These are phyloP conservation scores for Ophiostoma piceae DNA, from an alignment of 2,329 filamentous ascomycete species.

Conservation along the genomic window DNA sequence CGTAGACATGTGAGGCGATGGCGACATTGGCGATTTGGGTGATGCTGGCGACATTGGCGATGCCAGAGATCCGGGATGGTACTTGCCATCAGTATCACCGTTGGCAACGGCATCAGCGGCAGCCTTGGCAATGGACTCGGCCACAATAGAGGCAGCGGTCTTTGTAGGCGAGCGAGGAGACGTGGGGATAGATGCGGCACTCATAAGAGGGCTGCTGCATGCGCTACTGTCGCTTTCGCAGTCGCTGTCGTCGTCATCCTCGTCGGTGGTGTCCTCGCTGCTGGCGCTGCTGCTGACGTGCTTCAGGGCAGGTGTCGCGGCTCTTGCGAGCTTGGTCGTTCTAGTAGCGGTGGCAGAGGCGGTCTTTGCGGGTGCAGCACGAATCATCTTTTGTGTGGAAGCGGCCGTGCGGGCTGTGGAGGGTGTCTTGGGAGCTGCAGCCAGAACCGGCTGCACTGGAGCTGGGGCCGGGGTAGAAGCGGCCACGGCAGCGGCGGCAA, in stretches of 20 bases:
- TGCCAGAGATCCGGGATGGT: conserved; percentile 17
- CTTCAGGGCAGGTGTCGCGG: background rate
- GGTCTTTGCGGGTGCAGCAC: background rate
- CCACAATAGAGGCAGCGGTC: conserved; percentile 24
- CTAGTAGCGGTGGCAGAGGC: background rate
- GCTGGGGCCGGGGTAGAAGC: background rate
- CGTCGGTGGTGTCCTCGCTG: conserved; percentile 11
- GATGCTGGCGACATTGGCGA: background rate
- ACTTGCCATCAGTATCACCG: conserved; percentile 18
- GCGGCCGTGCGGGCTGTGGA: background rate
- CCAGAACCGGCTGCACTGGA: background rate
- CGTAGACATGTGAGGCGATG: background rate
- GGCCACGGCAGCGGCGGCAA: background rate
- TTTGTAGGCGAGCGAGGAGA: conserved; percentile 34
- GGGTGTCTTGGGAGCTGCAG: background rate
- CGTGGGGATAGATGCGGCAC: conserved; percentile 20
- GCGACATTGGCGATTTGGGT: no score
- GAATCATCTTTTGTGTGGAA: background rate
- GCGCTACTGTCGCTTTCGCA: conserved; percentile 19
- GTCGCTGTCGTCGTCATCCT: conserved; percentile 6
- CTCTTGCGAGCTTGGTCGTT: background rate
- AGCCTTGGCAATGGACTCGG: conserved; percentile 22
- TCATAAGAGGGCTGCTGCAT: conserved; percentile 19
- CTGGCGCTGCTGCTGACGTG: conserved; percentile 15
- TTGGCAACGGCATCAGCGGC: conserved; percentile 18